phyloP scores from a whole-genome alignment of 129 eudicot genomes.

The Solidago caesia region DNA sequence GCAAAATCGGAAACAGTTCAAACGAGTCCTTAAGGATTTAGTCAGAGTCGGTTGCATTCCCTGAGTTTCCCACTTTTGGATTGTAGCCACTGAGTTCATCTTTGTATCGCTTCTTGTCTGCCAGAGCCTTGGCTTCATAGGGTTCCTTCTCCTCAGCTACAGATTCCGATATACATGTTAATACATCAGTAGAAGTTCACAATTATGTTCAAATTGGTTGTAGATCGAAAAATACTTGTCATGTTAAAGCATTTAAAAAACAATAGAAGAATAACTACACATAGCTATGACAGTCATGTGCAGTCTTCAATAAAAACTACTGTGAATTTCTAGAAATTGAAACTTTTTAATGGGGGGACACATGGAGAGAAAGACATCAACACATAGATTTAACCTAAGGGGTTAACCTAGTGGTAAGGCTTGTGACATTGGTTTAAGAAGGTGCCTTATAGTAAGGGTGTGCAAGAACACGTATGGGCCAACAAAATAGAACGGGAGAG shows the following conservation, averaged over 20 bases:
- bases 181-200: background rate
- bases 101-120: constrained; percentile 60
- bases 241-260: background rate
- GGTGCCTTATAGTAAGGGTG: no score
- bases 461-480: no score
- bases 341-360: no score
- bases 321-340: no score
- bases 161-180: constrained; percentile 6
- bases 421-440: no score
- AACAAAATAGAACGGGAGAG: no score
- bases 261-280: no score
- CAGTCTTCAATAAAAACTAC: no score
- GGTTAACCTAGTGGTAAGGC: no score
- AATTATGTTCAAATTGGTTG: background rate
- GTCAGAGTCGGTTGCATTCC: constrained; percentile 21
- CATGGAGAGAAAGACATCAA: no score
- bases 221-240: background rate
- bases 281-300: no score
- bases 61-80: constrained; percentile 41
- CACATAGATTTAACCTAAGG: no score
- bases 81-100: constrained; percentile 61
- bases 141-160: constrained; percentile 80
- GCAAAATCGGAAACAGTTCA: background rate
- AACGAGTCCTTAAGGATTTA: constrained; percentile 16
- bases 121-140: constrained; percentile 70